Evolutionary conservation across 768 basidiomycete species (phyloP), one percentile per base, ranked within the genome.

Genomic region (Mycena latifolia): DNA sequence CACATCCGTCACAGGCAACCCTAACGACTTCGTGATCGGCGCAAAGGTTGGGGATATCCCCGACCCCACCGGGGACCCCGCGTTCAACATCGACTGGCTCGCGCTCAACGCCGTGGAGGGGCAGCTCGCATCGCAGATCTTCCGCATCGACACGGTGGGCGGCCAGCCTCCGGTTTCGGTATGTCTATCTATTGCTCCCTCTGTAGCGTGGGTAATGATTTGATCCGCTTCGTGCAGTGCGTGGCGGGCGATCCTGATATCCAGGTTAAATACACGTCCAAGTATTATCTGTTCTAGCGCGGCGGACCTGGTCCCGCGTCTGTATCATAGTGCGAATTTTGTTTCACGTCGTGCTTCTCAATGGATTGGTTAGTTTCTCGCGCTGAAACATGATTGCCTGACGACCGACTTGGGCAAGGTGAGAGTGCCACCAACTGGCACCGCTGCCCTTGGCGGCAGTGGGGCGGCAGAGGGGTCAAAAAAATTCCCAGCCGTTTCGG

Each of bases 121-220:
- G 14, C 8, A 31, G 14, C 60, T 61, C 20, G 60, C 60, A n/a
- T 33, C 39, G 14, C 39, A 61, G 51, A 35, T 61, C 41, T 61
- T 61, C 51, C 51, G 39, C 41, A 57, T 46, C 31, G 55, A 57
- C 45, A 57, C 55, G 14, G 55, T 46, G 20, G 43, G 45, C 11
- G 59, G 60, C n/a, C 60, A 61, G 60, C 60, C 60, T 33, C 51
- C 60, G 10, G 24, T 51, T 33, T 53, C 60, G 20, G 60, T 61
- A 29, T 20, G 60, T 35, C 22, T 53, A 43, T 53, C 31, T 53
- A 27, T 59, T 27, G 20, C 45, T 41, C 47, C 29, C 10, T 39
- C 25, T 43, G 41, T 43, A 43, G n/a, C 41, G 20, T 43, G 41
- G 41, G 41, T 43, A 43, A 43, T 61, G 20, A 59, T 50, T 59